Percentiles rank a stretch among this genome's conserved stretches.
These are phyloP conservation scores for Pestalotiopsis fici DNA, from an alignment of 2,329 filamentous ascomycete genomes.

Conservation along the genomic window DNA sequence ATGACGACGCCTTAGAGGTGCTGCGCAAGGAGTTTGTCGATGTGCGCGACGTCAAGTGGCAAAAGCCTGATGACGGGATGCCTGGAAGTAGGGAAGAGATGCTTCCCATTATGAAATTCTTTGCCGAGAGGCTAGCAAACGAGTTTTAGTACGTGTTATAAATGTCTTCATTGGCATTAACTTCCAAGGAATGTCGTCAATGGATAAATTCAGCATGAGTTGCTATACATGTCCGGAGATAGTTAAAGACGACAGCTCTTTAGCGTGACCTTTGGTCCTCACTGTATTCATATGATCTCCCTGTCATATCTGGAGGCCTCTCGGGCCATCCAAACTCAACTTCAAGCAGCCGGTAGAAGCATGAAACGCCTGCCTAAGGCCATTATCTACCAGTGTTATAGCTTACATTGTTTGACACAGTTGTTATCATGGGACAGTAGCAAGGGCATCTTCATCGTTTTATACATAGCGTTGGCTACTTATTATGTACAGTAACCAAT, in stretches of 20 bases:
- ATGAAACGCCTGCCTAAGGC: too few relatives aligned
- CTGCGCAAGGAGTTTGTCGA: conserved; percentile 67
- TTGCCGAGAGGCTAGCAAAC: conserved; percentile 61
- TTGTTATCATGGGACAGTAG: background rate
- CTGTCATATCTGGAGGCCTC: too few relatives aligned
- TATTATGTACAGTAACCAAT: conserved; percentile 13
- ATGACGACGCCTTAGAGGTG: conserved; percentile 62
- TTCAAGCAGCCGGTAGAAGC: too few relatives aligned
- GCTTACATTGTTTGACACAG: background rate
- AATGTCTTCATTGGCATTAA: too few relatives aligned
- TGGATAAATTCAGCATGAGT: too few relatives aligned
- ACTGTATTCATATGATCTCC: too few relatives aligned
- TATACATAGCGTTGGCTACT: conserved; percentile 14
- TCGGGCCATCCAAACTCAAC: too few relatives aligned
- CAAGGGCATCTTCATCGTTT: conserved; percentile 2
- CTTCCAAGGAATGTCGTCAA: too few relatives aligned
- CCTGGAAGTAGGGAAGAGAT: conserved; percentile 83
- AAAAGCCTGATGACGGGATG: conserved; percentile 75
- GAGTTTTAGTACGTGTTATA: background rate
- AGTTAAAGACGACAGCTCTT: too few relatives aligned
- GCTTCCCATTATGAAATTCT: conserved; percentile 84
- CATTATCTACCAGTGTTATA: too few relatives aligned
- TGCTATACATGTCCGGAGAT: too few relatives aligned
- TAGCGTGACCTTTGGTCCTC: too few relatives aligned
- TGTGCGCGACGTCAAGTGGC: conserved; percentile 70